A percentile compares a stretch with the other conserved stretches of the same genome.
Evolutionary conservation across 2,329 filamentous ascomycete species (phyloP).

Genomic region (Chalaropsis thielavioides): DNA sequence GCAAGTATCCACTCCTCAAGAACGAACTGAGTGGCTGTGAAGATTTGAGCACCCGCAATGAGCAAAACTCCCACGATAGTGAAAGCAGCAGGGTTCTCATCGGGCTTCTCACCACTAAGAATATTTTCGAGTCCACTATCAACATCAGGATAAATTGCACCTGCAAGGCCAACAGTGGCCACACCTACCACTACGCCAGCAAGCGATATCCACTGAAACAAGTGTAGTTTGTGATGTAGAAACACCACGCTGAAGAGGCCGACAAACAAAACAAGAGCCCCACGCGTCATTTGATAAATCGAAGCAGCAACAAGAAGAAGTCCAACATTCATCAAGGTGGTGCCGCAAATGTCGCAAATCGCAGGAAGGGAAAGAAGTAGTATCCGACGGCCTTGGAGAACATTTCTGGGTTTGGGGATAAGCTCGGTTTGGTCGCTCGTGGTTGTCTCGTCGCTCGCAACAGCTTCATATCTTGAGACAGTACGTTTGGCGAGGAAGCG

Average conservation of each 20-base stretch:
- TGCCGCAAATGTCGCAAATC: conserved; percentile 86
- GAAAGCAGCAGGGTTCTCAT: conserved; percentile 28
- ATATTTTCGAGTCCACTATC: conserved; percentile 24
- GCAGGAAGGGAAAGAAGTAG: conserved; percentile 69
- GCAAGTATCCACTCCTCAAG: conserved; percentile 84
- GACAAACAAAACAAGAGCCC: conserved; percentile 87
- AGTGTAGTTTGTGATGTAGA: conserved; percentile 58
- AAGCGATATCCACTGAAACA: conserved; percentile 89
- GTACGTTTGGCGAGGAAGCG: conserved; percentile 36
- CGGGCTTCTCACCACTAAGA: conserved; percentile 27
- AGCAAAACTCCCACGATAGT: conserved; percentile 74
- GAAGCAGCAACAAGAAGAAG: conserved; percentile 86
- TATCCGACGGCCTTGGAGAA: conserved; percentile 57
- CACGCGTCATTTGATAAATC: conserved; percentile 97
- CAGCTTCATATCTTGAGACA: conserved; percentile 48
- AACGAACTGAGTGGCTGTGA: conserved; percentile 93
- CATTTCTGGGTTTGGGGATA: conserved; percentile 38
- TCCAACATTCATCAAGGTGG: conserved; percentile 93
- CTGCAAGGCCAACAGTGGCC: conserved; percentile 76
- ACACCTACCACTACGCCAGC: conserved; percentile 80
- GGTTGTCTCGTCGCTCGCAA: conserved; percentile 36
- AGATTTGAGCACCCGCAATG: conserved; percentile 89
- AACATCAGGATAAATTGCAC: conserved; percentile 57
- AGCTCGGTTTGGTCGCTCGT: conserved; percentile 27
- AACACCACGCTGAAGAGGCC: conserved; percentile 91